Conservation (phyloP, 805 yeast genomes). For the Starmerella bombi region DNA sequence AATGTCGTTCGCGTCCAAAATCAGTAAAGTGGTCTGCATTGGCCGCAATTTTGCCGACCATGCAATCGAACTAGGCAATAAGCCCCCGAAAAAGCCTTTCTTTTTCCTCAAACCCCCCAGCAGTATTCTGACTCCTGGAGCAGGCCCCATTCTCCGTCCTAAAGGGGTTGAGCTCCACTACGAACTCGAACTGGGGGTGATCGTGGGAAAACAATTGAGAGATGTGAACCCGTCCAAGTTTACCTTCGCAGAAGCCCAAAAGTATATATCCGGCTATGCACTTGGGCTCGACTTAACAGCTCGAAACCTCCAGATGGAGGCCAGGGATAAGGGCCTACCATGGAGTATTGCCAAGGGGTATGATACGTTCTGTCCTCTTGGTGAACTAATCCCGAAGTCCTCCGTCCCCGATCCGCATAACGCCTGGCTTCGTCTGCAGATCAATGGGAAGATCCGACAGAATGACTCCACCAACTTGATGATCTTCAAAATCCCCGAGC, state of each 20-base stretch:
- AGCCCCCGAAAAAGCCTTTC: conserved; percentile 74
- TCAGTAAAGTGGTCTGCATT: conserved; percentile 71
- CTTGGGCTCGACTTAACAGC: conserved; percentile 91
- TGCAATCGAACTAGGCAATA: conserved; percentile 74
- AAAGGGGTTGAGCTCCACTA: conserved; percentile 71
- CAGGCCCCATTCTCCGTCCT: conserved; percentile 76
- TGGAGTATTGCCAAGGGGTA: conserved; percentile 96
- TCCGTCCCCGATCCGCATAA: conserved; percentile 61
- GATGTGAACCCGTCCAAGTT: conserved; percentile 47
- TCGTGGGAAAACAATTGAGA: conserved; percentile 50
- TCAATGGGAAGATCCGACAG: conserved; percentile 63
- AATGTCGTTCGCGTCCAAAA: conserved; percentile 16
- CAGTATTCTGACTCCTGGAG: conserved; percentile 48
- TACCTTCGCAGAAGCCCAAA: conserved; percentile 53
- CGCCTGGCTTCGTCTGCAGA: conserved; percentile 51
- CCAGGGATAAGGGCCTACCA: conserved; percentile 72
- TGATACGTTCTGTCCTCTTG: conserved; percentile 89
- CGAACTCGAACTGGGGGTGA: conserved; percentile 82
- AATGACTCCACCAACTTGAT: conserved; percentile 61
- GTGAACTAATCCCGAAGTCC: conserved; percentile 52
- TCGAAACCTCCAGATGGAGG: conserved; percentile 88
- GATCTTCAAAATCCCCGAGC: conserved; percentile 63
- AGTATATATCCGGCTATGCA: conserved; percentile 74
- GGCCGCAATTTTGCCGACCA: conserved; percentile 98
- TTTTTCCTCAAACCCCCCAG: conserved; percentile 86